Evolutionary conservation across 2,329 filamentous ascomycete genomes (phyloP).

Genomic region (Colletotrichum tropicicola): DNA sequence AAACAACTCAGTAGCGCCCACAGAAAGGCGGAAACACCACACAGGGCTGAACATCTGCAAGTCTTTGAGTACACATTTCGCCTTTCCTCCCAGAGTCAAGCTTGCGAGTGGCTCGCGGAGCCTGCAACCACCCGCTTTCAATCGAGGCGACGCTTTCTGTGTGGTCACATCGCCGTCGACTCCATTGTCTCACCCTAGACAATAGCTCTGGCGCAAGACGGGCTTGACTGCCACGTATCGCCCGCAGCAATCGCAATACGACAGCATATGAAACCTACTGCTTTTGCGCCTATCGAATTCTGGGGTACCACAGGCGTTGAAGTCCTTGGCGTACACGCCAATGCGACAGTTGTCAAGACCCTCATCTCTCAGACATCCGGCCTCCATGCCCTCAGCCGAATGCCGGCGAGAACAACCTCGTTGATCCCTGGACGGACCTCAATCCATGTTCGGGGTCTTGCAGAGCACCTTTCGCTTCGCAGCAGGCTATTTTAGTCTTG

Average conservation of each 20-base stretch:
- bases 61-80: neutral
- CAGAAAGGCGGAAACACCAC: neutral
- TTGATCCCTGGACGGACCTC: neutral
- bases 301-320: too few relatives aligned
- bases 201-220: too few relatives aligned
- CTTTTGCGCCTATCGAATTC: too few relatives aligned
- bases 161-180: neutral
- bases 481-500: neutral
- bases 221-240: too few relatives aligned
- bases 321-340: too few relatives aligned
- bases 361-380: too few relatives aligned
- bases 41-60: neutral
- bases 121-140: neutral
- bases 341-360: too few relatives aligned
- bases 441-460: too few relatives aligned
- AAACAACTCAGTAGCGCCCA: neutral
- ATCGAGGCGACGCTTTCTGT: neutral
- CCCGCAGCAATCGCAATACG: too few relatives aligned
- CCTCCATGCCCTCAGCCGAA: too few relatives aligned
- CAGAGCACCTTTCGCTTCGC: neutral
- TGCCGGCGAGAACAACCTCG: neutral
- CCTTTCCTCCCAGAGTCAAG: neutral
- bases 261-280: too few relatives aligned
- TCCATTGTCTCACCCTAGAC: neutral
- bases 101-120: neutral